Evolutionary conservation across 2,329 filamentous ascomycete species (phyloP).

Genomic region (Balansia obtecta): DNA sequence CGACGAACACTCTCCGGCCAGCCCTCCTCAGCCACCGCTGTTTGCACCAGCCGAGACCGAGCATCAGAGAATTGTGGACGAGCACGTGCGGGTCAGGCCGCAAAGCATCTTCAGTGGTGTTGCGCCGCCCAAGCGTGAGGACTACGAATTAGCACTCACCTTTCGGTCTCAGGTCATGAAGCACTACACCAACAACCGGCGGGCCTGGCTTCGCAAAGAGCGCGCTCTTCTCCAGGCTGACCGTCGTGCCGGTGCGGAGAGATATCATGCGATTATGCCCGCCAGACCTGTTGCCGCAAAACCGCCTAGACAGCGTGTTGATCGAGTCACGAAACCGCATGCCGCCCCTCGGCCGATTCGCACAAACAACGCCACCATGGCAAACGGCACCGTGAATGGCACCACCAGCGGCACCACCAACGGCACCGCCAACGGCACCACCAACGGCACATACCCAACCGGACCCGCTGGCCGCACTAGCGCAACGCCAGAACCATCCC

Average conservation of each 20-base stretch:
- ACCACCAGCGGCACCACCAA: constrained; percentile 10
- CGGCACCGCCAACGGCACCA: constrained; percentile 7
- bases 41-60: constrained; percentile 32
- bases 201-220: constrained; percentile 37
- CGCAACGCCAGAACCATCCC: constrained; percentile 36
- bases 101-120: constrained; percentile 28
- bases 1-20: constrained; percentile 26
- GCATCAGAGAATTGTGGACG: constrained; percentile 34
- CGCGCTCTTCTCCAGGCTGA: constrained; percentile 36
- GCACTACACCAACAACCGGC: constrained; percentile 30
- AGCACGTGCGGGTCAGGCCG: constrained; percentile 34
- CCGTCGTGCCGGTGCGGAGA: constrained; percentile 27
- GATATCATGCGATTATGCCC: constrained; percentile 29
- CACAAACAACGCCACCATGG: constrained; percentile 11
- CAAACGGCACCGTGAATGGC: too few relatives aligned
- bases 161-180: constrained; percentile 41
- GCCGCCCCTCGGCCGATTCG: constrained; percentile 24
- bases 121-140: constrained; percentile 35
- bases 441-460: constrained; percentile 8
- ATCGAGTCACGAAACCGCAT: constrained; percentile 25
- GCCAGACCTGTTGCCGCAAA: constrained; percentile 24
- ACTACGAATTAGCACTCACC: constrained; percentile 40
- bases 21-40: constrained; percentile 34
- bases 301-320: constrained; percentile 18
- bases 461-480: constrained; percentile 25